Evolutionary conservation across 192 early-diverging fungal species (phyloP).

Genomic region (Umbelopsis ramanniana): DNA sequence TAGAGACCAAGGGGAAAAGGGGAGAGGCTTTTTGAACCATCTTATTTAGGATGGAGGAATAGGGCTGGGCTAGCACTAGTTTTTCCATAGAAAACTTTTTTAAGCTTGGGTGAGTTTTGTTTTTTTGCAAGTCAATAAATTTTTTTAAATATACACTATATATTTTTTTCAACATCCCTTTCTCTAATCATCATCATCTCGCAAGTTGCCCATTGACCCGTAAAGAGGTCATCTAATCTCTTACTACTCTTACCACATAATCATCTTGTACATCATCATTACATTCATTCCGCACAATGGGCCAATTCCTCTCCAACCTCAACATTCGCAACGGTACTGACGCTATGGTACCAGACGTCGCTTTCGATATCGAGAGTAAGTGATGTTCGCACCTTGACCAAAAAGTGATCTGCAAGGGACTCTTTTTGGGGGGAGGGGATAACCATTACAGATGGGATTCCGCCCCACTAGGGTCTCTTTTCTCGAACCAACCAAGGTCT

Average conservation of each 20-base stretch:
- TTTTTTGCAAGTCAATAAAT: background rate
- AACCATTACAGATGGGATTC: background rate
- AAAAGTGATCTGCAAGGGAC: slow-evolving; percentile 20
- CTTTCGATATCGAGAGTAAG: slow-evolving; percentile 67
- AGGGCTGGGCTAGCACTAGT: background rate
- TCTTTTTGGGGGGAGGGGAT: slow-evolving; percentile 2
- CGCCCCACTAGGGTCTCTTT: background rate
- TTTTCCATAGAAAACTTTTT: slow-evolving; percentile 16
- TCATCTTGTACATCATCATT: slow-evolving; percentile 7
- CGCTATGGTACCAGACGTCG: slow-evolving; percentile 56
- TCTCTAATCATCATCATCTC: slow-evolving; percentile 15
- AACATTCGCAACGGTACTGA: slow-evolving; percentile 47
- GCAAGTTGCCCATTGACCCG: slow-evolving; percentile 4
- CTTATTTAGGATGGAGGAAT: background rate
- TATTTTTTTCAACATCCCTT: slow-evolving; percentile 12
- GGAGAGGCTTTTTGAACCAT: background rate
- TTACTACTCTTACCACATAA: background rate
- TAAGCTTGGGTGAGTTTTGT: slow-evolving; percentile 2
- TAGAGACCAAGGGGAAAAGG: background rate
- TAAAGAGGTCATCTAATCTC: slow-evolving; percentile 17
- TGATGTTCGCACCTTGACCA: background rate
- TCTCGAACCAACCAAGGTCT: background rate
- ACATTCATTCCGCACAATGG: slow-evolving; percentile 35
- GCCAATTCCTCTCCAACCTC: slow-evolving; percentile 53
- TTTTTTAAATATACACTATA: background rate